Evolutionary conservation across 2,329 filamentous ascomycete genomes (phyloP).

Genomic region (Nectriaceae sp.): DNA sequence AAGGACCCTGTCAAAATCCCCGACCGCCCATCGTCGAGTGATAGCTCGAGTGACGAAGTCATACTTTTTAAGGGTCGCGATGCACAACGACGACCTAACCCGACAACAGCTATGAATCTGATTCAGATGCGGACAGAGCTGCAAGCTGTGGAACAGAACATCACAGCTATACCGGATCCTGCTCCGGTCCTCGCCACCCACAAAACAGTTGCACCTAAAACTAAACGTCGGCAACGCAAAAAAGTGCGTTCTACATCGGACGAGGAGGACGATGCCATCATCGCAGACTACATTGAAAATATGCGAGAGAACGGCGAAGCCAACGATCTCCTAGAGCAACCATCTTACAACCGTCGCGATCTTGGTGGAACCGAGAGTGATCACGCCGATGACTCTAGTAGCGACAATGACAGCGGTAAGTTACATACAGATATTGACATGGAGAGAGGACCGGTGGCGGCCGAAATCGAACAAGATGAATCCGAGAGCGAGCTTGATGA

Average conservation of each 20-base stretch:
- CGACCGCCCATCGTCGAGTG: constrained; percentile 23
- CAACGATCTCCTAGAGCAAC: constrained; percentile 62
- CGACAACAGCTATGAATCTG: constrained; percentile 20
- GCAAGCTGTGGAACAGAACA: constrained; percentile 28
- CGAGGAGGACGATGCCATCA: constrained; percentile 54
- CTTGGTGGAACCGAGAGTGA: constrained; percentile 27
- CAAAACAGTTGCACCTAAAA: constrained; percentile 5
- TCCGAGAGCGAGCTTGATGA: constrained; percentile 28
- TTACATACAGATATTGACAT: not conserved
- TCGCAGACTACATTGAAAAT: constrained; percentile 73
- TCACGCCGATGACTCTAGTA: constrained; percentile 1
- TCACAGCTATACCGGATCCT: not conserved
- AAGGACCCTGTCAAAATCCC: constrained; percentile 11
- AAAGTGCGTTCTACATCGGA: constrained; percentile 14
- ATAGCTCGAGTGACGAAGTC: constrained; percentile 64
- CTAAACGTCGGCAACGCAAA: constrained; percentile 20
- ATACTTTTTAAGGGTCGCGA: constrained; percentile 66
- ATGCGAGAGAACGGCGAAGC: constrained; percentile 54
- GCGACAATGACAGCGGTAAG: not conserved
- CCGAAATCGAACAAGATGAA: constrained; percentile 4
- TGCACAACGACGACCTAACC: constrained; percentile 24
- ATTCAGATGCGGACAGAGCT: constrained; percentile 36
- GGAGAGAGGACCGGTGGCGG: not conserved
- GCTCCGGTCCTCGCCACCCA: constrained; percentile 1
- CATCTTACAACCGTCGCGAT: constrained; percentile 45